These are phyloP conservation scores for Pythium plurisporium DNA, from an alignment of 352 stramenopile species.

Conservation along the genomic window DNA sequence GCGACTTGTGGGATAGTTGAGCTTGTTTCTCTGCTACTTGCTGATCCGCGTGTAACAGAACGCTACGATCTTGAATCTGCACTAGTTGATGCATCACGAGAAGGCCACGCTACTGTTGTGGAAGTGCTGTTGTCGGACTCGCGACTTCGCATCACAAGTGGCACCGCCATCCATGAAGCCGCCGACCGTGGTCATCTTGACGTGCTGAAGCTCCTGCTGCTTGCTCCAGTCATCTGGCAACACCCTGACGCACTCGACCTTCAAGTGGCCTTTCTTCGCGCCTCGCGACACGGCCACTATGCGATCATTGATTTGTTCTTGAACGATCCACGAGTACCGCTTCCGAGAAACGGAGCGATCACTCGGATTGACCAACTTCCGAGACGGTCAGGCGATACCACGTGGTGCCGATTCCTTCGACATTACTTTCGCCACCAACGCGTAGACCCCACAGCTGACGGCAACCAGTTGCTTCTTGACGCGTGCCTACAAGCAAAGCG, in stretches of 20 bases:
- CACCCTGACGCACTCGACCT: slow-evolving; percentile 1
- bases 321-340: slow-evolving; percentile 1
- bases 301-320: slow-evolving; percentile 7
- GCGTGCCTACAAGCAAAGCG: neutral
- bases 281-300: slow-evolving; percentile 6
- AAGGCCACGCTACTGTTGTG: slow-evolving; percentile 13
- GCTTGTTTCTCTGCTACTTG: slow-evolving; percentile 12
- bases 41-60: slow-evolving; percentile 2
- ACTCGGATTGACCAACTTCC: slow-evolving; percentile 12
- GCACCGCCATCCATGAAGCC: slow-evolving; percentile 11
- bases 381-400: slow-evolving; percentile 4
- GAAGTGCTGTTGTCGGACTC: neutral
- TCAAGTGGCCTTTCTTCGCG: neutral
- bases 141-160: slow-evolving; percentile 9
- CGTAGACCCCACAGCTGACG: slow-evolving; percentile 9
- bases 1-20: slow-evolving; percentile 9
- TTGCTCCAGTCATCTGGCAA: neutral
- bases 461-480: slow-evolving; percentile 18
- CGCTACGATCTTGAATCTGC: slow-evolving; percentile 14
- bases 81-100: slow-evolving; percentile 13
- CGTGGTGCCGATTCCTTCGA: slow-evolving; percentile 15
- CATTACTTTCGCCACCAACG: slow-evolving; percentile 16
- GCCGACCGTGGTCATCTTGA: slow-evolving; percentile 5
- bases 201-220: slow-evolving; percentile 7
- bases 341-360: neutral